phyloP scores from a whole-genome alignment of 306 rosid species.

The Urtica urens region DNA sequence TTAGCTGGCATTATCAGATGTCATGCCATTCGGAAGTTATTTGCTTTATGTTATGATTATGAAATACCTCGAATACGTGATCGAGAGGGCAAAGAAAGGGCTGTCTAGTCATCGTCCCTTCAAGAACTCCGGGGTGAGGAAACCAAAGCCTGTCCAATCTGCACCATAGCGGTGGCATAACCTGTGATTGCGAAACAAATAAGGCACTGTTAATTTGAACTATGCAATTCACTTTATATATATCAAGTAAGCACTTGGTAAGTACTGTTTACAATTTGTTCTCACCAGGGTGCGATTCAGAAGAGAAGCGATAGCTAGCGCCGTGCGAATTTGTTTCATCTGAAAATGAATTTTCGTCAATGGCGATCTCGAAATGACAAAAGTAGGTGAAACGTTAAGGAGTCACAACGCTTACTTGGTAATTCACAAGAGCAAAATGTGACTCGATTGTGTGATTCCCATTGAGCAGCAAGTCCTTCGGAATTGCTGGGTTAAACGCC shows the following conservation, averaged over 20 bases:
- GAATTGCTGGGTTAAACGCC: conserved; percentile 78
- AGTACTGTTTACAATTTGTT: conserved; percentile 1
- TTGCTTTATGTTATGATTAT: too few species aligned
- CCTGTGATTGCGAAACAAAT: conserved; percentile 33
- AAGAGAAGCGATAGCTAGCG: conserved; percentile 82
- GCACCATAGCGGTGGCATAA: conserved; percentile 99
- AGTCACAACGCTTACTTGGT: conserved; percentile 61
- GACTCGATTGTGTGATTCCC: conserved; percentile 61
- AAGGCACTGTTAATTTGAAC: too few species aligned
- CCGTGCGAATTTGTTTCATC: conserved; percentile 84
- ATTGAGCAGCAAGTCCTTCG: conserved; percentile 54
- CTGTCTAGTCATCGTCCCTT: conserved; percentile 82
- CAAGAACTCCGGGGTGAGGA: conserved; percentile 86
- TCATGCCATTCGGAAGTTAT: too few species aligned
- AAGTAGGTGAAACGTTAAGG: conserved; percentile 29
- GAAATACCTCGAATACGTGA: conserved; percentile 90
- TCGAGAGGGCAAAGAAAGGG: conserved; percentile 95
- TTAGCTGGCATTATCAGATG: too few species aligned
- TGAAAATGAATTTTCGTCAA: conserved; percentile 30
- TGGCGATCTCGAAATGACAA: conserved; percentile 17
- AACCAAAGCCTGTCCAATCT: conserved; percentile 96
- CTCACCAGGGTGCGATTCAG: conserved; percentile 91
- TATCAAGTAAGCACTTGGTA: conserved; percentile 3
- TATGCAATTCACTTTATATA: conserved; percentile 3
- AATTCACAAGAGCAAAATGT: conserved; percentile 74